These are phyloP conservation scores for Syncephalastrum racemosum DNA, from an alignment of 371 early-diverging fungal species.

Conservation along the genomic window DNA sequence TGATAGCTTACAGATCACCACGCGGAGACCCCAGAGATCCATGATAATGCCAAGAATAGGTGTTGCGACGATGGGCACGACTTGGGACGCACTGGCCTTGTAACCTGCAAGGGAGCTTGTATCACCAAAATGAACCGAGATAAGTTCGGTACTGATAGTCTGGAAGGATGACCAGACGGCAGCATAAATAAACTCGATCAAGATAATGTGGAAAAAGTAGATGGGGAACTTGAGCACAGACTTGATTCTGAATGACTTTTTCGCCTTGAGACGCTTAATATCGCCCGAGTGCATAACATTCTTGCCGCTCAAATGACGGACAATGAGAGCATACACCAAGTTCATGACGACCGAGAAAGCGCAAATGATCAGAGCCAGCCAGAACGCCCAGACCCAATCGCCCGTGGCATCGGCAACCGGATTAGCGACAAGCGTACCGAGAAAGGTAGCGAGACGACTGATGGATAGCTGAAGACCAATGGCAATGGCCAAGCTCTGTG, in stretches of 20 bases:
- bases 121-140: constrained; percentile 41
- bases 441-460: constrained; percentile 49
- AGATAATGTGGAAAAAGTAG: constrained; percentile 50
- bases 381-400: constrained; percentile 55
- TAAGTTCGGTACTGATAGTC: constrained; percentile 47
- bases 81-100: constrained; percentile 51
- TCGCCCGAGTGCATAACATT: constrained; percentile 23
- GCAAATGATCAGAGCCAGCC: constrained; percentile 51
- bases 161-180: constrained; percentile 60
- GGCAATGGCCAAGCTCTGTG: constrained; percentile 30
- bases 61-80: constrained; percentile 54
- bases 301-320: constrained; percentile 37
- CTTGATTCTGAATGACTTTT: constrained; percentile 40
- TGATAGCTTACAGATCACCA: constrained; percentile 25
- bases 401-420: constrained; percentile 40
- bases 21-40: constrained; percentile 51
- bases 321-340: constrained; percentile 43
- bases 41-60: constrained; percentile 56
- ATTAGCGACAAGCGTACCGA: constrained; percentile 49
- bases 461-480: constrained; percentile 55
- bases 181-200: constrained; percentile 48
- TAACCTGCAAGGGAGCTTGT: constrained; percentile 47
- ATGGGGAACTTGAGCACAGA: constrained; percentile 47
- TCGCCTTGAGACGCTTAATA: constrained; percentile 24
- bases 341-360: constrained; percentile 47